Conservation (phyloP, 2,329 filamentous ascomycete genomes). For the Monosporascus cannonballus region DNA sequence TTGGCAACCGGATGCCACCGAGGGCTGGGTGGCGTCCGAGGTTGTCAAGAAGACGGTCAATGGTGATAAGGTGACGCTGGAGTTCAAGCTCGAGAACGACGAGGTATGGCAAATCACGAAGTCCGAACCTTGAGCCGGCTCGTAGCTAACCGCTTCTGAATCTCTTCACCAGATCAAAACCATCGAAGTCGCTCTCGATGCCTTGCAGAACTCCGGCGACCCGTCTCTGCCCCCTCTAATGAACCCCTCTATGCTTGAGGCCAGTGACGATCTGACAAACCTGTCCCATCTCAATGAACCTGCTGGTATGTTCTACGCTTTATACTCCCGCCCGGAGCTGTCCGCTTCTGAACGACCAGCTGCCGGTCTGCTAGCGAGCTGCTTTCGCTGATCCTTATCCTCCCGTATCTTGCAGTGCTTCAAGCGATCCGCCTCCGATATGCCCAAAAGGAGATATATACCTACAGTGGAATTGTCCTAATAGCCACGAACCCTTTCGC, state of each 20-base stretch:
- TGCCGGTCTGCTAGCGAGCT: constrained; percentile 16
- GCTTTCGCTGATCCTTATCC: constrained; percentile 9
- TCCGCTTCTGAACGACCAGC: constrained; percentile 4
- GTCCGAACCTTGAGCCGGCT: neutral
- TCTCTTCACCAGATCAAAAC: constrained; percentile 59
- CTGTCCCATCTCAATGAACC: constrained; percentile 97
- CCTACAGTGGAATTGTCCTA: constrained; percentile 96
- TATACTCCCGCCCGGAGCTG: constrained; percentile 27
- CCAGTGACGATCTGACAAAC: constrained; percentile 96
- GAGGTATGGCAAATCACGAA: constrained; percentile 53
- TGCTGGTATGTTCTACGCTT: constrained; percentile 56
- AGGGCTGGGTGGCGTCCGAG: constrained; percentile 97
- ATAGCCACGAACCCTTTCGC: constrained; percentile 99
- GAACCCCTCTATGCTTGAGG: constrained; percentile 97
- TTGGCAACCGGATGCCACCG: constrained; percentile 93
- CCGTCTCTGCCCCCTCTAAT: constrained; percentile 82
- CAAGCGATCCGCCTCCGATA: constrained; percentile 98
- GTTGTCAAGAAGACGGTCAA: constrained; percentile 78
- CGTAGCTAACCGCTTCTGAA: constrained; percentile 11
- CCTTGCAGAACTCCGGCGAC: constrained; percentile 71
- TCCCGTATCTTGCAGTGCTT: constrained; percentile 55
- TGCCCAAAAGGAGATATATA: constrained; percentile 98
- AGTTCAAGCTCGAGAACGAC: constrained; percentile 87
- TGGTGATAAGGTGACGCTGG: constrained; percentile 79
- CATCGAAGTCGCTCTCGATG: constrained; percentile 70